phyloP scores from a whole-genome alignment of 73 alveolate species.

The Blepharisma stoltei region DNA sequence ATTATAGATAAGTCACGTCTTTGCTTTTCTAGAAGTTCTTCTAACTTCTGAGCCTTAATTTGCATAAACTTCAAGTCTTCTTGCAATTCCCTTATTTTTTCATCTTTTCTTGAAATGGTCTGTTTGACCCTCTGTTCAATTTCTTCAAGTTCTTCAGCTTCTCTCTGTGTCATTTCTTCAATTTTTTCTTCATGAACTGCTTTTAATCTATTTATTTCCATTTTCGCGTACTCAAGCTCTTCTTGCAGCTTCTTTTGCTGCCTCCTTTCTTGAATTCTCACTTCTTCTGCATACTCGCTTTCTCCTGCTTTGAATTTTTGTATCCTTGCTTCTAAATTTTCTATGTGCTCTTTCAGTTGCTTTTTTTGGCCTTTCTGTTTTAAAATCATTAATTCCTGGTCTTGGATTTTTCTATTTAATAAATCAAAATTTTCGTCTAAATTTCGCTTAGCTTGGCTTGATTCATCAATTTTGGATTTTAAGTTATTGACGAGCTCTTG shows the following conservation, averaged over 20 bases:
- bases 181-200: slow-evolving; percentile 43
- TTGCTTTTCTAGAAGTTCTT: slow-evolving; percentile 87
- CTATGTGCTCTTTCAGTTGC: slow-evolving; percentile 2
- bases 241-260: not conserved
- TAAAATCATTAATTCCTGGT: slow-evolving; percentile 24
- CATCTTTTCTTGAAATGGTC: slow-evolving; percentile 82
- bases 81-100: slow-evolving; percentile 69
- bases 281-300: slow-evolving; percentile 29
- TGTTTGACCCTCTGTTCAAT: slow-evolving; percentile 83
- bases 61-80: slow-evolving; percentile 78
- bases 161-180: slow-evolving; percentile 55
- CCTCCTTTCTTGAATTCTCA: slow-evolving; percentile 25
- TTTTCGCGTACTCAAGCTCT: slow-evolving; percentile 17
- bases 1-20: slow-evolving; percentile 34
- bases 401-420: slow-evolving; percentile 36
- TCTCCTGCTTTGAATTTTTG: slow-evolving; percentile 17
- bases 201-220: slow-evolving; percentile 30
- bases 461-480: slow-evolving; percentile 39
- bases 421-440: slow-evolving; percentile 35
- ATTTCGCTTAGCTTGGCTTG: slow-evolving; percentile 32
- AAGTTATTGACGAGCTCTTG: slow-evolving; percentile 40
- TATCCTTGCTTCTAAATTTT: slow-evolving; percentile 36
- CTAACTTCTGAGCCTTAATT: slow-evolving; percentile 75
- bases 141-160: slow-evolving; percentile 78
- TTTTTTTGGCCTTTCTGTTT: slow-evolving; percentile 32